A percentile compares a stretch with the other conserved stretches of the same genome.
These are phyloP conservation scores for Pelagophyceae sp. DNA, from an alignment of 352 stramenopile species.

Conservation along the genomic window DNA sequence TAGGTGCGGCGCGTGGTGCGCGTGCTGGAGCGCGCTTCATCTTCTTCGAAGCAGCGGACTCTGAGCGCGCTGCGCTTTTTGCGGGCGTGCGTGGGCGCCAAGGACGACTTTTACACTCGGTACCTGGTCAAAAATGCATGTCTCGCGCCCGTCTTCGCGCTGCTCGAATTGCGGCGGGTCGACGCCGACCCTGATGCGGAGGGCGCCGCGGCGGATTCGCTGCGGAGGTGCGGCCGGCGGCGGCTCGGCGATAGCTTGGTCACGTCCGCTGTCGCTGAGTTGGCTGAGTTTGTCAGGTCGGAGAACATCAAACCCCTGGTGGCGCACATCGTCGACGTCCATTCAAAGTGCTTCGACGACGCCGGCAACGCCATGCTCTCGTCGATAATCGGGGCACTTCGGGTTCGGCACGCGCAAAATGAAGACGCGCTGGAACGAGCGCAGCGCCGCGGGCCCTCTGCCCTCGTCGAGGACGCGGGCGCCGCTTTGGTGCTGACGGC, in stretches of 20 bases:
- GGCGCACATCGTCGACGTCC: conserved; percentile 28
- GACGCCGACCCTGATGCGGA: background rate
- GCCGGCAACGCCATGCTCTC: background rate
- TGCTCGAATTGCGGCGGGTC: too few species aligned
- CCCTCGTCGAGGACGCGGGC: background rate
- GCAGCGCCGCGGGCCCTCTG: background rate
- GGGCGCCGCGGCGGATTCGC: background rate
- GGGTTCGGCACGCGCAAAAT: background rate
- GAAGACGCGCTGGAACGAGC: background rate
- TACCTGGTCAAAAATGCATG: conserved; percentile 70
- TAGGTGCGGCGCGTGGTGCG: too few species aligned
- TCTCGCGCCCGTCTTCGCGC: conserved; percentile 57
- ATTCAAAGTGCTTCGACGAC: background rate
- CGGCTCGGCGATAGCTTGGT: background rate
- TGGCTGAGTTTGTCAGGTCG: conserved; percentile 37
- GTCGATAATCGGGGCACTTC: background rate
- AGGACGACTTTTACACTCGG: conserved; percentile 73
- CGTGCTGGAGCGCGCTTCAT: background rate
- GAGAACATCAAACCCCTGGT: conserved; percentile 31
- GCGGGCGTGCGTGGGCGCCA: conserved; percentile 61
- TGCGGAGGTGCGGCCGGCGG: background rate
- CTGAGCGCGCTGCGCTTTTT: conserved; percentile 49
- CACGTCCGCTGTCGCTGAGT: conserved; percentile 42
- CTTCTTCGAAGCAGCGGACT: conserved; percentile 19
- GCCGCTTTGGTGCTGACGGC: background rate